A percentile compares a stretch with the other conserved stretches of the same genome.
Conservation (phyloP, 208 protist species). For the Endotrypanum monterogeii region DNA sequence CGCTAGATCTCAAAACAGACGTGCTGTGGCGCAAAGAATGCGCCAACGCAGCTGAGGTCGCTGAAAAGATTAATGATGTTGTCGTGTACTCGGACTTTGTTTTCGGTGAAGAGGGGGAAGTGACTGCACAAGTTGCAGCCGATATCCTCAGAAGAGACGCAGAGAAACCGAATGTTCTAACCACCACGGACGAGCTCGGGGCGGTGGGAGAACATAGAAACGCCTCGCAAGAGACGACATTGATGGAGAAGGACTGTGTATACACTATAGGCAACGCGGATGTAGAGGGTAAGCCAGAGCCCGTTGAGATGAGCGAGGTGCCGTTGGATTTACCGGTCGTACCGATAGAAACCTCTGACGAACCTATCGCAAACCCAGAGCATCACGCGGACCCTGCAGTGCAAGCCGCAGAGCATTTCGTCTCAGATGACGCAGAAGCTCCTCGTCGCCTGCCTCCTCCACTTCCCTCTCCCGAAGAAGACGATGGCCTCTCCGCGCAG, state of each 20-base stretch:
- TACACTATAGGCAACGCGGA: slow-evolving; percentile 19
- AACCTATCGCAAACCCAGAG: background rate
- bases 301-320: background rate
- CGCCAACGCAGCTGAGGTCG: slow-evolving; percentile 4
- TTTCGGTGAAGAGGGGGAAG: slow-evolving; percentile 8
- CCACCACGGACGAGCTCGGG: slow-evolving; percentile 29
- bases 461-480: slow-evolving; percentile 4
- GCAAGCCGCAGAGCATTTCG: slow-evolving; percentile 9
- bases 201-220: background rate
- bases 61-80: background rate
- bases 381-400: slow-evolving; percentile 17
- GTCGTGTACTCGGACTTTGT: slow-evolving; percentile 6
- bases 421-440: background rate
- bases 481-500: slow-evolving; percentile 3
- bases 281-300: slow-evolving; percentile 10
- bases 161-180: slow-evolving; percentile 25
- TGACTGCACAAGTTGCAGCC: background rate
- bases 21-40: slow-evolving; percentile 14
- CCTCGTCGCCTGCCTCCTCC: slow-evolving; percentile 32
- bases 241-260: slow-evolving; percentile 1
- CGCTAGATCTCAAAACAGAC: slow-evolving; percentile 7
- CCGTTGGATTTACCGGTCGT: slow-evolving; percentile 1
- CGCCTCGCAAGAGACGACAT: background rate
- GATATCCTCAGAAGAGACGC: background rate
- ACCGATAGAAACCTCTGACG: background rate